phyloP scores from a whole-genome alignment of 352 stramenopile species.

The Elongisporangium anandrum region DNA sequence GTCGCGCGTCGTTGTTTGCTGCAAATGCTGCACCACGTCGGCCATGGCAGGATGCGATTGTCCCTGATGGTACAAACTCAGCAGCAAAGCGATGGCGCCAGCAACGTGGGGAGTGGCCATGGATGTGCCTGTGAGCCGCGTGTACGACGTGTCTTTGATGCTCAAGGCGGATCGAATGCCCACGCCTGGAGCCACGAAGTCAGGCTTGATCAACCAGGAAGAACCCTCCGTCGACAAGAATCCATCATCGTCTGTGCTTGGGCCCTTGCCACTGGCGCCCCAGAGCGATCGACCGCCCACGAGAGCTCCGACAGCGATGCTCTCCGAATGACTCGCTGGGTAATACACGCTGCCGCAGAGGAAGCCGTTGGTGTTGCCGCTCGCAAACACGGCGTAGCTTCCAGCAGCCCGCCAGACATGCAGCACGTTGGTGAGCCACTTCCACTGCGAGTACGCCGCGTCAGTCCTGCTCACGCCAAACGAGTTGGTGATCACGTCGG shows the following conservation, averaged over 20 bases:
- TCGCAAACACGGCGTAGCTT: conserved; percentile 56
- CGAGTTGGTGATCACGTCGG: conserved; percentile 62
- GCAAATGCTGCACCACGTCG: conserved; percentile 30
- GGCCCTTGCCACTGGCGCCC: conserved; percentile 68
- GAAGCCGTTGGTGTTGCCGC: conserved; percentile 70
- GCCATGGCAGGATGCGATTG: conserved; percentile 15
- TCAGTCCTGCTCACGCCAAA: conserved; percentile 54
- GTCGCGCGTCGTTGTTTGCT: conserved; percentile 30
- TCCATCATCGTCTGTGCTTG: conserved; percentile 24
- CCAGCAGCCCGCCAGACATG: conserved; percentile 47
- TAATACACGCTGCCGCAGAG: conserved; percentile 68
- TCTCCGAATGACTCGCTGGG: conserved; percentile 45
- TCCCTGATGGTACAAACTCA: conserved; percentile 26
- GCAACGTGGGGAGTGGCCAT: conserved; percentile 74
- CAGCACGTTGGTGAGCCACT: conserved; percentile 50
- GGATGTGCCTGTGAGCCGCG: conserved; percentile 62
- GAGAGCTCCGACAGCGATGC: conserved; percentile 54
- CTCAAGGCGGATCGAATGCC: conserved; percentile 65
- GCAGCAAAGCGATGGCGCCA: conserved; percentile 51
- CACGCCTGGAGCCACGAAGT: conserved; percentile 69
- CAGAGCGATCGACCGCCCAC: conserved; percentile 56
- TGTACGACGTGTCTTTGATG: conserved; percentile 49
- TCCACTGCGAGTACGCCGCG: conserved; percentile 42
- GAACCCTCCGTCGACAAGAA: conserved; percentile 4
- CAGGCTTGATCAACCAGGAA: conserved; percentile 46